Percentiles rank a stretch among this genome's conserved stretches.
These are phyloP conservation scores for Geranium incanum DNA, from an alignment of 441 rosid species.

Conservation along the genomic window DNA sequence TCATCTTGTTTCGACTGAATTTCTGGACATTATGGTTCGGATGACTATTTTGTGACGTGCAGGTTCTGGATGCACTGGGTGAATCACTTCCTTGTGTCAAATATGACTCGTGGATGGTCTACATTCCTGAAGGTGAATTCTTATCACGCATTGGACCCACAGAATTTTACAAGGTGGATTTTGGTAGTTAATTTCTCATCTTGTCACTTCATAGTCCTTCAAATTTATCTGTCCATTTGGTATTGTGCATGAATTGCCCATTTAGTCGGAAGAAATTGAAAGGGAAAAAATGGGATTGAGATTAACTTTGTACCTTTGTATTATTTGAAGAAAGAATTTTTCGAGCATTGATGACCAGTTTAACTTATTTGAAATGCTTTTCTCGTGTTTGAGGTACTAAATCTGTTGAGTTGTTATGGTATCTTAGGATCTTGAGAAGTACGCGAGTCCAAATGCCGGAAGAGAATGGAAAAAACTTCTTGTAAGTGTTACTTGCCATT, in stretches of 20 bases:
- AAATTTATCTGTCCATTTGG: background rate
- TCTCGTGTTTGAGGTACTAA: background rate
- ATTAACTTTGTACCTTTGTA: background rate
- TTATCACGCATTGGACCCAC: conserved; percentile 88
- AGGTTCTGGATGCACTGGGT: conserved; percentile 84
- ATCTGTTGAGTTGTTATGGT: background rate
- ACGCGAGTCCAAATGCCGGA: conserved; percentile 68
- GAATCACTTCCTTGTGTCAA: conserved; percentile 70
- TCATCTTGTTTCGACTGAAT: background rate
- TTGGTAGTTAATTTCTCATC: background rate
- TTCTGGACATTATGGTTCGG: background rate
- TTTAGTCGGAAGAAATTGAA: background rate
- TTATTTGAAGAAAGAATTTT: background rate
- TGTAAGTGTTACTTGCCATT: conserved; percentile 32
- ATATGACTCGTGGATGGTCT: conserved; percentile 95
- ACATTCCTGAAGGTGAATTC: conserved; percentile 85
- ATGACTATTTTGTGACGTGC: conserved; percentile 20
- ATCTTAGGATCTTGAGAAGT: conserved; percentile 67
- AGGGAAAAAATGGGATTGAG: background rate
- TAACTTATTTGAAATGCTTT: background rate
- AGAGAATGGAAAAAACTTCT: conserved; percentile 85
- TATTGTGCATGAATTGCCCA: background rate
- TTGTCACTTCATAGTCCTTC: background rate
- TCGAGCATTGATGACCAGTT: background rate
- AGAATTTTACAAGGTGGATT: conserved; percentile 70